phyloP scores from a whole-genome alignment of 1,284 basidiomycete species.

The Heimioporus retisporus region DNA sequence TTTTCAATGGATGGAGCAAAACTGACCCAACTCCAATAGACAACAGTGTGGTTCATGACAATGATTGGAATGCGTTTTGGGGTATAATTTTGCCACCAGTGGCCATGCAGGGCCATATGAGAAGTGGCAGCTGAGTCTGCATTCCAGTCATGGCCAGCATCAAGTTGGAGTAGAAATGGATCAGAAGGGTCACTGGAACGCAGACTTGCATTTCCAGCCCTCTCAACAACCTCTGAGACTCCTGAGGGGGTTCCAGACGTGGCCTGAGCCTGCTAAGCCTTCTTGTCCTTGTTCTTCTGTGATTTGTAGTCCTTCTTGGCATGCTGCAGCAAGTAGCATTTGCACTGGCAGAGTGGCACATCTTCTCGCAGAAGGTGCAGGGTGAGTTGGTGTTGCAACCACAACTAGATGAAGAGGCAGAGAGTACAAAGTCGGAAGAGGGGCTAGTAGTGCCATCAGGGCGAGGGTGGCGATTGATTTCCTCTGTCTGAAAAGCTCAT shows the following conservation, averaged over 20 bases:
- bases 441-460: background rate
- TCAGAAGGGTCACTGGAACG: no score
- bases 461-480: conserved; percentile 1
- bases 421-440: background rate
- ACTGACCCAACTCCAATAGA: no score
- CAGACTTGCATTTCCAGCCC: no score
- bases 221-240: background rate
- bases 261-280: no score
- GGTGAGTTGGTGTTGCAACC: background rate
- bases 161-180: background rate
- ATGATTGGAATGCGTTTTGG: background rate
- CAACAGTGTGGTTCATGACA: no score
- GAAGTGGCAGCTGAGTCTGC: background rate
- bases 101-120: background rate
- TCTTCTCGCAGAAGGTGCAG: background rate
- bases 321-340: no score
- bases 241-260: background rate
- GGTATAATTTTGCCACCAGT: background rate
- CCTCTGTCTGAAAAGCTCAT: background rate
- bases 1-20: no score
- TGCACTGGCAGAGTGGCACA: conserved; percentile 10
- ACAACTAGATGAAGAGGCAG: background rate
- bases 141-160: background rate
- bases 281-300: no score
- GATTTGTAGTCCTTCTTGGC: no score